phyloP scores from a whole-genome alignment of 2,329 filamentous ascomycete species.

The Coniella lustricola region DNA sequence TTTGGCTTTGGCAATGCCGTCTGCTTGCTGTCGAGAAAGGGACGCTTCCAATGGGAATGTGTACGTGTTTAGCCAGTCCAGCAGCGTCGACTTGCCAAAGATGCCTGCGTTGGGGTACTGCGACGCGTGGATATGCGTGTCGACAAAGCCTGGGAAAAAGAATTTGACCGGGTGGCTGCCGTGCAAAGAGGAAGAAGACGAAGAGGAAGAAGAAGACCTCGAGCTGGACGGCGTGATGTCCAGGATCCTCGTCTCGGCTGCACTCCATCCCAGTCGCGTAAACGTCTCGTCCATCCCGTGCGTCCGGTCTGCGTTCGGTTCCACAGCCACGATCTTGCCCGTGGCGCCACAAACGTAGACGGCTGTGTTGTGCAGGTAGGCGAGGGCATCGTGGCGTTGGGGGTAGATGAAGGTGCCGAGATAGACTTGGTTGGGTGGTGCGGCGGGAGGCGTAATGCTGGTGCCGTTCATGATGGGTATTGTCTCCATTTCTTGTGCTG shows the following conservation, averaged over 20 bases:
- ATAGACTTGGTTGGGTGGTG: conserved; percentile 37
- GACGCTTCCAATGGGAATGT: conserved; percentile 89
- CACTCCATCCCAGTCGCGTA: conserved; percentile 38
- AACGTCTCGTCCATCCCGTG: conserved; percentile 30
- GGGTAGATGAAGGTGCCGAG: conserved; percentile 51
- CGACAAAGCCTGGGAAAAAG: conserved; percentile 81
- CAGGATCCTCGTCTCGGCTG: conserved; percentile 31
- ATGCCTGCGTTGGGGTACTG: conserved; percentile 94
- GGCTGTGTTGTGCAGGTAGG: conserved; percentile 43
- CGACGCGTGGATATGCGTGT: conserved; percentile 91
- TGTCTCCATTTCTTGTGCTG: too few relatives aligned
- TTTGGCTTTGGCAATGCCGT: conserved; percentile 53
- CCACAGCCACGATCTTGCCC: conserved; percentile 45
- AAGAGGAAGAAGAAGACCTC: too few relatives aligned
- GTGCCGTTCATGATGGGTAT: neutral
- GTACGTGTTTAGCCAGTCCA: conserved; percentile 90
- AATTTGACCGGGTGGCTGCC: conserved; percentile 48
- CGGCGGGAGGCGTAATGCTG: neutral
- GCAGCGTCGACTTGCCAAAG: conserved; percentile 85
- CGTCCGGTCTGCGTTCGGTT: conserved; percentile 28
- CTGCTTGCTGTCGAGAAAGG: conserved; percentile 38
- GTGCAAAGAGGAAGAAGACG: too few relatives aligned
- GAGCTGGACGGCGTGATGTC: conserved; percentile 18
- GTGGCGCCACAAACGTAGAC: conserved; percentile 39
- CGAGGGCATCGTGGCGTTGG: conserved; percentile 38